Evolutionary conservation across 805 yeast genomes (phyloP).

Genomic region (Metschnikowia amazonensis): DNA sequence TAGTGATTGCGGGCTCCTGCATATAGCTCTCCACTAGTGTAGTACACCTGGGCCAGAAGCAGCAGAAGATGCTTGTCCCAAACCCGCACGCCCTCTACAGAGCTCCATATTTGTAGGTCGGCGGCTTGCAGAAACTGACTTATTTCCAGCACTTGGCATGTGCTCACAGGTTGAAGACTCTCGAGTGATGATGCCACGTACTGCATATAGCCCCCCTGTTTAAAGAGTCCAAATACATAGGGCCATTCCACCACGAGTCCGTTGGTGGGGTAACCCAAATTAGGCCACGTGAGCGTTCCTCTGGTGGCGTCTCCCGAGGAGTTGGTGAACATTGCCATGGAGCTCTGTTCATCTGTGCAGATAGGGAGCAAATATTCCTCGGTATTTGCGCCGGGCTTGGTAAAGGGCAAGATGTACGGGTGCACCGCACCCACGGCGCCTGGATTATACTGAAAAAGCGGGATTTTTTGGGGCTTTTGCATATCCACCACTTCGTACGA

Average conservation of each 20-base stretch:
- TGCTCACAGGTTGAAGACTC: conserved; percentile 19
- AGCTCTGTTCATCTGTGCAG: conserved; percentile 28
- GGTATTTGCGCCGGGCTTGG: neutral
- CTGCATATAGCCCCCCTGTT: conserved; percentile 6
- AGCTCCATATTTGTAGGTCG: neutral
- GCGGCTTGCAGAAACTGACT: neutral
- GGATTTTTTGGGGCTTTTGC: conserved; percentile 29
- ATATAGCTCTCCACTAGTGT: neutral
- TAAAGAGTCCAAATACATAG: conserved; percentile 29
- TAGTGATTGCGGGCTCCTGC: conserved; percentile 6
- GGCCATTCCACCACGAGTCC: conserved; percentile 38
- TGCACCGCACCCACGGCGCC: neutral
- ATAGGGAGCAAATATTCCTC: conserved; percentile 36
- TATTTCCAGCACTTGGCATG: neutral
- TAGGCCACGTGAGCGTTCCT: conserved; percentile 39
- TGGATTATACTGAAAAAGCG: conserved; percentile 32
- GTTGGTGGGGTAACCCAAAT: conserved; percentile 32
- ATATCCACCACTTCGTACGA: conserved; percentile 38
- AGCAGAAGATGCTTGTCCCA: conserved; percentile 13
- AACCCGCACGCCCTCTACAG: conserved; percentile 3
- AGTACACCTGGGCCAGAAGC: conserved; percentile 3
- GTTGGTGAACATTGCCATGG: conserved; percentile 41
- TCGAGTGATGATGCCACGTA: conserved; percentile 26
- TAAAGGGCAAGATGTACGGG: conserved; percentile 15
- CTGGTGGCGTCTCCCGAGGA: conserved; percentile 38